A percentile compares a stretch with the other conserved stretches of the same genome.
Evolutionary conservation across 129 eudicot species (phyloP).

Genomic region (Lonicera japonica): DNA sequence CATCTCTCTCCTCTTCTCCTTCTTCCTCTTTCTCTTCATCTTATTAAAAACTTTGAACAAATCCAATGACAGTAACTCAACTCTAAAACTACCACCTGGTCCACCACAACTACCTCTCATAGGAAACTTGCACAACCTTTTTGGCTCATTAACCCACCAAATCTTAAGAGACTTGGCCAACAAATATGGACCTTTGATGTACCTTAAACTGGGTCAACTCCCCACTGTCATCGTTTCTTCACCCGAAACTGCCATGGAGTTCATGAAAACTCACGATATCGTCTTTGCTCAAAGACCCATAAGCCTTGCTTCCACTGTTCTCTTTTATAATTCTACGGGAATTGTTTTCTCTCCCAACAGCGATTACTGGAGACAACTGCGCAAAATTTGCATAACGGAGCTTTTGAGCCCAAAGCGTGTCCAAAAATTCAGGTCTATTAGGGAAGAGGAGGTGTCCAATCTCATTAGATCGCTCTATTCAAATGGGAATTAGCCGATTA

Average conservation of each 20-base stretch:
- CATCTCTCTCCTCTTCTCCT: neutral
- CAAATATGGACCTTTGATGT: slow-evolving; percentile 28
- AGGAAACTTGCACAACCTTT: slow-evolving; percentile 39
- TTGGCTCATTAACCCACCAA: slow-evolving; percentile 27
- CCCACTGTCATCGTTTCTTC: slow-evolving; percentile 21
- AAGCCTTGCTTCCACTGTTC: slow-evolving; percentile 16
- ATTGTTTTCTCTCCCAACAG: slow-evolving; percentile 30
- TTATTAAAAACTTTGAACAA: neutral
- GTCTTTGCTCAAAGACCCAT: slow-evolving; percentile 24
- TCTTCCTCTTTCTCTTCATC: neutral
- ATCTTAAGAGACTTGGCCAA: slow-evolving; percentile 18
- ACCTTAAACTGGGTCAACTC: slow-evolving; percentile 24
- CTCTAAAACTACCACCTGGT: slow-evolving; percentile 27
- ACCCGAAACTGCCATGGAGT: slow-evolving; percentile 22
- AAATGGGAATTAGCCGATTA: slow-evolving; percentile 6
- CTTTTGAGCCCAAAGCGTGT: slow-evolving; percentile 30
- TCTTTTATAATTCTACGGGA: slow-evolving; percentile 18
- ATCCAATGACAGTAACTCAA: neutral
- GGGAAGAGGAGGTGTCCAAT: slow-evolving; percentile 18
- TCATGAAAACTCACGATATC: slow-evolving; percentile 28
- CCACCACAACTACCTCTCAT: slow-evolving; percentile 34
- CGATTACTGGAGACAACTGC: slow-evolving; percentile 26
- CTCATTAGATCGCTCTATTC: slow-evolving; percentile 12
- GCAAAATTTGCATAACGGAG: slow-evolving; percentile 32
- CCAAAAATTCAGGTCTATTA: slow-evolving; percentile 20